Evolutionary conservation across 2,329 filamentous ascomycete genomes (phyloP).

Genomic region (Venturia carpophila): DNA sequence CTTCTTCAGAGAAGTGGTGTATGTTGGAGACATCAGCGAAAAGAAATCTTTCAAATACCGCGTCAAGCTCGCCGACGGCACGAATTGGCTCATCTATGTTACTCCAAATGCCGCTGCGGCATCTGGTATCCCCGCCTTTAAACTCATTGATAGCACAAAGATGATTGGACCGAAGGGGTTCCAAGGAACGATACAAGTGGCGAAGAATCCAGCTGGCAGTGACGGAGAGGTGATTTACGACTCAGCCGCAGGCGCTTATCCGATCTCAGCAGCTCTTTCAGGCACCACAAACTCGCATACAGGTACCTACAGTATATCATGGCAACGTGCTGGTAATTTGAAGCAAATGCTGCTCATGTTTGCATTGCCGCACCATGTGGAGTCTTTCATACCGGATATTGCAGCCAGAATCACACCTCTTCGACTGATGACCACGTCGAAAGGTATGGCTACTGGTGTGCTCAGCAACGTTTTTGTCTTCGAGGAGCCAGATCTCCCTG

Average conservation of each 20-base stretch:
- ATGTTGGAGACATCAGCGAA: conserved; percentile 39
- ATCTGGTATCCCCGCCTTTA: conserved; percentile 13
- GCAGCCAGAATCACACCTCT: conserved; percentile 38
- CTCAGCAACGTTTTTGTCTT: conserved; percentile 52
- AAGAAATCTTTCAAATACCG: conserved; percentile 67
- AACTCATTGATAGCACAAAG: conserved; percentile 49
- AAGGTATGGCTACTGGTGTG: conserved; percentile 69
- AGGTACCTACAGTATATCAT: conserved; percentile 68
- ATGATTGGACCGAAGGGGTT: conserved; percentile 61
- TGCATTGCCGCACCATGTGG: conserved; percentile 79
- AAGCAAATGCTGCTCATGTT: conserved; percentile 67
- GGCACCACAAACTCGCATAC: conserved; percentile 45
- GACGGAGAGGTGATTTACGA: conserved; percentile 65
- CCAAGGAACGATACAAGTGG: conserved; percentile 71
- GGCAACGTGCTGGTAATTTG: conserved; percentile 58
- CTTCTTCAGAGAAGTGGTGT: conserved; percentile 58
- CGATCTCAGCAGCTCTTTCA: conserved; percentile 54
- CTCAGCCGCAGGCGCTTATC: conserved; percentile 65
- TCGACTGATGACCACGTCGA: conserved; percentile 63
- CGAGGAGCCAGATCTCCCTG: conserved; percentile 62
- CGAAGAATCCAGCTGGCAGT: conserved; percentile 58
- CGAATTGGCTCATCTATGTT: conserved; percentile 71
- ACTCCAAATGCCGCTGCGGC: conserved; percentile 40
- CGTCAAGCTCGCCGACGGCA: conserved; percentile 58
- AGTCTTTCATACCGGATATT: conserved; percentile 54